A percentile compares a stretch with the other conserved stretches of the same genome.
These are phyloP conservation scores for Nakazawaea anatomiae DNA, from an alignment of 805 yeast genomes.

Conservation along the genomic window DNA sequence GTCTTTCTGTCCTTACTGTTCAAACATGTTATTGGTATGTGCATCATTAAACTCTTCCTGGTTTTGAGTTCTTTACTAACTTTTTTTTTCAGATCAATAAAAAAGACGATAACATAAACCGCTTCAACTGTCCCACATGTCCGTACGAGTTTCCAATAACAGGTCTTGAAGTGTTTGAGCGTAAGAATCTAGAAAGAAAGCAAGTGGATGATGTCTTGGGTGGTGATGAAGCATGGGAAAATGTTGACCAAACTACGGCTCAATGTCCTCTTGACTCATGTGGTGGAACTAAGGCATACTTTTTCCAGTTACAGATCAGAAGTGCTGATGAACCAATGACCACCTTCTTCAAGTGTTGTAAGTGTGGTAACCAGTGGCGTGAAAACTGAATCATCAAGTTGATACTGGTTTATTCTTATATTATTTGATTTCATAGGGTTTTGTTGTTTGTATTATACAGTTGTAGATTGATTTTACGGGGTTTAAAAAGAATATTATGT, in stretches of 20 bases:
- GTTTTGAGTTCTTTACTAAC: not conserved
- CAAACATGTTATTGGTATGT: slow-evolving; percentile 74
- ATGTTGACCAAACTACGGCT: slow-evolving; percentile 91
- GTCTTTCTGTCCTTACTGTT: slow-evolving; percentile 92
- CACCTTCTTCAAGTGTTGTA: slow-evolving; percentile 91
- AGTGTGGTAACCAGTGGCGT: slow-evolving; percentile 94
- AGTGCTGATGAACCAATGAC: slow-evolving; percentile 99
- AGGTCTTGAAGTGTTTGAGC: slow-evolving; percentile 79
- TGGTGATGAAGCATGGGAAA: slow-evolving; percentile 97
- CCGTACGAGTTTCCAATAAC: slow-evolving; percentile 90
- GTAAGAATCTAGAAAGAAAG: slow-evolving; percentile 78
- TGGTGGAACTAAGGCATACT: slow-evolving; percentile 88
- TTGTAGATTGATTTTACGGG: not conserved
- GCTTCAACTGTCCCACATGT: slow-evolving; percentile 87
- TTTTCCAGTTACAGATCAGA: slow-evolving; percentile 93
- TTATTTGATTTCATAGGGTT: too few species aligned
- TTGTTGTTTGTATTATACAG: too few species aligned
- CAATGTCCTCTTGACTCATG: slow-evolving; percentile 89
- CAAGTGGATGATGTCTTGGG: slow-evolving; percentile 96
- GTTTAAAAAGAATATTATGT: slow-evolving; percentile 6
- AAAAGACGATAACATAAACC: slow-evolving; percentile 50
- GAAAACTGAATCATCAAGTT: slow-evolving; percentile 51
- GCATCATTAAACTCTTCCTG: not conserved
- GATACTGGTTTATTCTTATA: too few species aligned
- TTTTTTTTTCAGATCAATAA: slow-evolving; percentile 38